Percentiles rank a stretch among this genome's conserved stretches.
phyloP scores from a whole-genome alignment of 768 basidiomycete species.

The Lentinula boryana region DNA sequence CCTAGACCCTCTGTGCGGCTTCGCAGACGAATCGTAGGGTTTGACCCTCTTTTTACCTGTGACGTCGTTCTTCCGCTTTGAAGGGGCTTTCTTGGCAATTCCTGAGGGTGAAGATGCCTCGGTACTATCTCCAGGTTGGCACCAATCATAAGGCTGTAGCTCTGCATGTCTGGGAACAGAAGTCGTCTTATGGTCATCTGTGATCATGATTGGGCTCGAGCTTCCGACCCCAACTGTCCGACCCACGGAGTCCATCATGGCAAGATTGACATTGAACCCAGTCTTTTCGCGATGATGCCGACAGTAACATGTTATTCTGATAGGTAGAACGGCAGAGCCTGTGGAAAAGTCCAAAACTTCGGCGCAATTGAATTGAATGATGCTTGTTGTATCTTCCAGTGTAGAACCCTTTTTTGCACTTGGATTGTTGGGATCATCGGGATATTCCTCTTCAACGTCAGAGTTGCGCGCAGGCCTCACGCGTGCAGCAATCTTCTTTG shows the following conservation, averaged over 20 bases:
- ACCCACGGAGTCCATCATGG: conserved; percentile 75
- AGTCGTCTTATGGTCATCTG: conserved; percentile 92
- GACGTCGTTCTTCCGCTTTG: conserved; percentile 48
- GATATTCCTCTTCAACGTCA: conserved; percentile 68
- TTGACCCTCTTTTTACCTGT: conserved; percentile 56
- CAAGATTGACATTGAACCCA: conserved; percentile 89
- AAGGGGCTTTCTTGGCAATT: conserved; percentile 18
- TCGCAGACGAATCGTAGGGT: conserved; percentile 56
- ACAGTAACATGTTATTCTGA: conserved; percentile 97
- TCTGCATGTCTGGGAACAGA: conserved; percentile 21
- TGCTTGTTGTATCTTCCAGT: conserved; percentile 69
- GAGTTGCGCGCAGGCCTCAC: conserved; percentile 51
- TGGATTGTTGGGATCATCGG: conserved; percentile 39
- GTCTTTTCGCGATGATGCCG: conserved; percentile 97
- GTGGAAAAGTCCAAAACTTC: conserved; percentile 84
- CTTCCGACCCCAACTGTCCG: conserved; percentile 75
- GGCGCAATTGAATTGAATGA: conserved; percentile 94
- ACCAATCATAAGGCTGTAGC: conserved; percentile 41
- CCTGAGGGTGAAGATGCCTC: conserved; percentile 6
- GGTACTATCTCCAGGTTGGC: conserved; percentile 21
- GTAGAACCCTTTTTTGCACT: conserved; percentile 36
- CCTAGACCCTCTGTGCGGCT: conserved; percentile 34
- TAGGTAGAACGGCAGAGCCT: conserved; percentile 85
- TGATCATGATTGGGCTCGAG: conserved; percentile 94
- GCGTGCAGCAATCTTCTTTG: conserved; percentile 81